Evolutionary conservation across 345 rosid species (phyloP), one percentile per base, ranked within the genome.

Genomic region (Populus nigra): DNA sequence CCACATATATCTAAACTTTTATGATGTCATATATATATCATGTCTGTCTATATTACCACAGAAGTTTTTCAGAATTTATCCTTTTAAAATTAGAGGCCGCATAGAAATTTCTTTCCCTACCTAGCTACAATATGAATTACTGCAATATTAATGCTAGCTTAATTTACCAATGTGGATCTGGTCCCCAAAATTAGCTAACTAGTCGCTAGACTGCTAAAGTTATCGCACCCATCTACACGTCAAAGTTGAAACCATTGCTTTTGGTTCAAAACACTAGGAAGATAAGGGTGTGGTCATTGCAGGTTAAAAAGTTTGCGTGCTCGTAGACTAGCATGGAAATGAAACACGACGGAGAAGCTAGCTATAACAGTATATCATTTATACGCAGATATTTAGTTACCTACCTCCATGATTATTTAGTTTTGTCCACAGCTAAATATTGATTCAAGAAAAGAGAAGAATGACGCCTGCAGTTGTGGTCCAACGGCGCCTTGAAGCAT

Each of bases 391-490:
- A 33, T 33, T 4, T 33, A n/a, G 8, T 3, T 7, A 55, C 23
- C 38, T 57, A 7, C 39, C 59, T 62, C 6, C 49, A 45, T 68
- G 23, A 53, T 36, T 16, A 55, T 68, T 55, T 50, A 23, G 33
- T 68, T 8, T 76, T 11, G 12, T 68, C 11, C 45, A 27, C 9
- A 23, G 16, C 36, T 49, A n/a, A 41, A 45, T 45, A 13, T 66
- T n/a, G 72, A 75, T 68, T 16, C 65, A 75, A 50, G 20, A 36
- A 5, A 12, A 68, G 41, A 39, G 68, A 65, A 68, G 68, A 66
- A 57, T 53, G 59, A 73, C 57, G 77, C 41, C 68, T 31, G n/a
- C 16, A 57, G 43, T 3, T 8, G 73, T 79, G 81, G 81, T 78
- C 81, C 81, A 53, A 71, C 8, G 27, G 27, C 27, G 69, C 65